phyloP scores from a whole-genome alignment of 2,329 filamentous ascomycete species.

The Ophiosphaerella herpotricha region DNA sequence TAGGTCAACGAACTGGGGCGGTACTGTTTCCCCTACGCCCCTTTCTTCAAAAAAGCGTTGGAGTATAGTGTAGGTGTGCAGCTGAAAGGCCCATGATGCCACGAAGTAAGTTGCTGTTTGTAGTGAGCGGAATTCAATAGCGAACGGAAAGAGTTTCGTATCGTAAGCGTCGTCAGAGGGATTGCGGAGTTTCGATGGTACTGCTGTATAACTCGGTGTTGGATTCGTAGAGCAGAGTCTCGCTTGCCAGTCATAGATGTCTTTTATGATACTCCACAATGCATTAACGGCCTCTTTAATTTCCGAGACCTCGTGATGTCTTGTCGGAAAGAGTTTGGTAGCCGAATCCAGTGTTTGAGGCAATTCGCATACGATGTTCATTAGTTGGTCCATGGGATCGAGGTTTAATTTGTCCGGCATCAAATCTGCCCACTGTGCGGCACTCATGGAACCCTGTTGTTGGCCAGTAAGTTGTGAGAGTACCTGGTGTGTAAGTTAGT shows the following conservation, averaged over 20 bases:
- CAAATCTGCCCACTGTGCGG: too few species aligned
- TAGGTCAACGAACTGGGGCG: too few species aligned
- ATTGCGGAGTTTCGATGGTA: constrained; percentile 2
- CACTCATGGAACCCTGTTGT: neutral
- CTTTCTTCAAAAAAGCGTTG: too few species aligned
- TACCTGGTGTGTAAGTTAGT: neutral
- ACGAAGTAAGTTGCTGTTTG: neutral
- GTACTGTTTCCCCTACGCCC: too few species aligned
- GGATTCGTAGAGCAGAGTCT: neutral
- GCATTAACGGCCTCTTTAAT: too few species aligned
- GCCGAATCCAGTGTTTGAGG: neutral
- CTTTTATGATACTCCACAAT: too few species aligned
- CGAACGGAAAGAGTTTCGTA: constrained; percentile 6
- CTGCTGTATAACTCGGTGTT: neutral
- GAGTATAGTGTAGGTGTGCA: neutral
- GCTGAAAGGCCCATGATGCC: too few species aligned
- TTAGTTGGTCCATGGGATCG: neutral
- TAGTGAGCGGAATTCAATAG: constrained; percentile 5
- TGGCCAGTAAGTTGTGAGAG: neutral
- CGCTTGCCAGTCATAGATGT: neutral
- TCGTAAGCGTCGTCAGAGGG: constrained; percentile 4
- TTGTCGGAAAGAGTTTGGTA: neutral
- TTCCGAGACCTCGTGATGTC: too few species aligned
- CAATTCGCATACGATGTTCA: neutral
- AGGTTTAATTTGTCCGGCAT: neutral